phyloP scores from a whole-genome alignment of 805 yeast species.

The Candida coquimbonensis region DNA sequence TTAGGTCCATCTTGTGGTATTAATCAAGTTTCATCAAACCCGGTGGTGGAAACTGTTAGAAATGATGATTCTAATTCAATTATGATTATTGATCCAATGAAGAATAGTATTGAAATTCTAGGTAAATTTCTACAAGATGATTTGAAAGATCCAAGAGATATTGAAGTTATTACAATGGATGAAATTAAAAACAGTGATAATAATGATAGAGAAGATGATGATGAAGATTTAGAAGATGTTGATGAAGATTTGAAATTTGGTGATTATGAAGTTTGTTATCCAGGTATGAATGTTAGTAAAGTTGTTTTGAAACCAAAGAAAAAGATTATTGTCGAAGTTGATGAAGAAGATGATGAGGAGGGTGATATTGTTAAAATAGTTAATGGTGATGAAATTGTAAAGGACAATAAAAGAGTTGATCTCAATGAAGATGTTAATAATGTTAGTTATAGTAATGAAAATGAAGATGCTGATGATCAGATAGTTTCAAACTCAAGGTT shows the following conservation, averaged over 20 bases:
- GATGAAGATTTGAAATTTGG: slow-evolving; percentile 9
- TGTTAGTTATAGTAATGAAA: no score
- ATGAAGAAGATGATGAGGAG: slow-evolving; percentile 17
- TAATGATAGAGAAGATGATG: slow-evolving; percentile 19
- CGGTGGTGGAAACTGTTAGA: slow-evolving; percentile 23
- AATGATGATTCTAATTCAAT: no score
- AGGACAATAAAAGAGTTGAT: slow-evolving; percentile 5
- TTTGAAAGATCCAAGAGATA: slow-evolving; percentile 50
- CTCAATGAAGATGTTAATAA: background rate
- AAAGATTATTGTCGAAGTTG: slow-evolving; percentile 22
- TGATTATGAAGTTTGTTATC: slow-evolving; percentile 28
- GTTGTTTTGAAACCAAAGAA: slow-evolving; percentile 11
- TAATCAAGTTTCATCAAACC: slow-evolving; percentile 35
- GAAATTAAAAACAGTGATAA: slow-evolving; percentile 31
- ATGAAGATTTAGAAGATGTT: slow-evolving; percentile 13
- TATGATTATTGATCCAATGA: slow-evolving; percentile 25
- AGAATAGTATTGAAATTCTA: slow-evolving; percentile 45
- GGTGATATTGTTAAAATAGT: slow-evolving; percentile 1
- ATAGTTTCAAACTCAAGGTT: background rate
- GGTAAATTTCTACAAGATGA: slow-evolving; percentile 62
- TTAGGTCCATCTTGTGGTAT: slow-evolving; percentile 85
- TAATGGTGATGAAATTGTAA: background rate
- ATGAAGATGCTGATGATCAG: no score
- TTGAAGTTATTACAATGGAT: slow-evolving; percentile 50
- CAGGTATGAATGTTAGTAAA: slow-evolving; percentile 27